Percentiles rank a stretch among this genome's conserved stretches.
phyloP scores from a whole-genome alignment of 306 rosid genomes.

The Lotus japonicus region DNA sequence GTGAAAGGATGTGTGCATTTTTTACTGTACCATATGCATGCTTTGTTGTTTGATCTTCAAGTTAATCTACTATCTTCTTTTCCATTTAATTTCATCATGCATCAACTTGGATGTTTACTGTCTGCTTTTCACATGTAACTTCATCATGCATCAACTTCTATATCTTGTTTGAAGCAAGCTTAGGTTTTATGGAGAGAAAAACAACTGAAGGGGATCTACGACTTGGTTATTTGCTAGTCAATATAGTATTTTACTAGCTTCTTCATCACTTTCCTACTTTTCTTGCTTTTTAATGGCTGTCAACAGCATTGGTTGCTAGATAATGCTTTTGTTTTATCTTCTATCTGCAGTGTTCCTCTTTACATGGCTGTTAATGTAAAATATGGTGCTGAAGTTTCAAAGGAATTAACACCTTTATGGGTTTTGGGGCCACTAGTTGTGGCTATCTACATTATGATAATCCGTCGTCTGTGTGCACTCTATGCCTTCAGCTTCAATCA shows the following conservation, averaged over 20 bases:
- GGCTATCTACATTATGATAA: constrained; percentile 51
- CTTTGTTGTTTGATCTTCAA: background rate
- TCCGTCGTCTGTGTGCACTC: constrained; percentile 53
- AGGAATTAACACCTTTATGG: constrained; percentile 89
- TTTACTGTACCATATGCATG: background rate
- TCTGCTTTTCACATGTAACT: background rate
- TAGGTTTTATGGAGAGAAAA: background rate
- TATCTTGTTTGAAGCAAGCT: constrained; percentile 5
- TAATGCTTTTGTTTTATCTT: constrained; percentile 14
- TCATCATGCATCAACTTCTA: constrained; percentile 1
- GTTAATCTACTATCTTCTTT: background rate
- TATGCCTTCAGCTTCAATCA: constrained; percentile 65
- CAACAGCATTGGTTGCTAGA: background rate
- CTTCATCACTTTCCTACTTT: background rate
- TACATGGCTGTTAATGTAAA: constrained; percentile 62
- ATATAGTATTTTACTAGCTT: background rate
- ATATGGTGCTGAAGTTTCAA: constrained; percentile 80
- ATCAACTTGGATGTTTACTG: constrained; percentile 4
- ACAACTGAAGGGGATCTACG: background rate
- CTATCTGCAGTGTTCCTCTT: constrained; percentile 63
- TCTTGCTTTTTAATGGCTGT: constrained; percentile 3
- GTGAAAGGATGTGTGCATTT: background rate
- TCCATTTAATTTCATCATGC: background rate
- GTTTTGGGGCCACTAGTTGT: constrained; percentile 63
- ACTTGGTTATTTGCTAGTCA: background rate